Evolutionary conservation across 495 filamentous ascomycete species (phyloP).

Genomic region (Podospora pseudoanserina): DNA sequence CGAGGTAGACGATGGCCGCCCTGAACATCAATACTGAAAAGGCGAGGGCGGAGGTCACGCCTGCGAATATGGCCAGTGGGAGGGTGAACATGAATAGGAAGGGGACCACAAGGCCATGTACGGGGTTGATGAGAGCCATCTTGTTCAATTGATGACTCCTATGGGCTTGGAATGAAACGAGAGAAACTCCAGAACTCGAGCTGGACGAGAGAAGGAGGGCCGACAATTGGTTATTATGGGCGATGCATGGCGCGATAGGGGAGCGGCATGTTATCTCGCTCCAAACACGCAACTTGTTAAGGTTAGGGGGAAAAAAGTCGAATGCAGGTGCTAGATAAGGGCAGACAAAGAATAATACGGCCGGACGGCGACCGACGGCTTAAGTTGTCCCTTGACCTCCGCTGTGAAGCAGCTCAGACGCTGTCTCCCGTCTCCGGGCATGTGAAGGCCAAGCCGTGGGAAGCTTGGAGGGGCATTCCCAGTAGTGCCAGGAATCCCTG

Average conservation of each 20-base stretch:
- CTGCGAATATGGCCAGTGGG: slow-evolving; percentile 65
- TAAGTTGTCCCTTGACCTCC: neutral
- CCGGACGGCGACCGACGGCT: neutral
- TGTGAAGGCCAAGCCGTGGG: neutral
- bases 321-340: slow-evolving; percentile 5
- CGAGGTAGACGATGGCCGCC: slow-evolving; percentile 64
- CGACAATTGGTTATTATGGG: neutral
- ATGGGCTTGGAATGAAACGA: neutral
- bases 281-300: neutral
- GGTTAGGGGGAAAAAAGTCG: neutral
- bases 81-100: slow-evolving; percentile 62
- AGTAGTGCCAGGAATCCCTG: slow-evolving; percentile 3
- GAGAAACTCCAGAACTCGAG: neutral
- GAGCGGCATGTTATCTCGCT: neutral
- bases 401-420: neutral
- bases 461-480: neutral
- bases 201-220: neutral
- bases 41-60: slow-evolving; percentile 64
- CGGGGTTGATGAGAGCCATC: slow-evolving; percentile 46
- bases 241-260: neutral
- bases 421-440: neutral
- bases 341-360: neutral
- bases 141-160: neutral
- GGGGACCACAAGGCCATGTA: slow-evolving; percentile 57
- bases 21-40: slow-evolving; percentile 62